Percentiles rank a stretch among this genome's conserved stretches.
Evolutionary conservation across 257 asterid species (phyloP).

Genomic region (Solanum piurae): DNA sequence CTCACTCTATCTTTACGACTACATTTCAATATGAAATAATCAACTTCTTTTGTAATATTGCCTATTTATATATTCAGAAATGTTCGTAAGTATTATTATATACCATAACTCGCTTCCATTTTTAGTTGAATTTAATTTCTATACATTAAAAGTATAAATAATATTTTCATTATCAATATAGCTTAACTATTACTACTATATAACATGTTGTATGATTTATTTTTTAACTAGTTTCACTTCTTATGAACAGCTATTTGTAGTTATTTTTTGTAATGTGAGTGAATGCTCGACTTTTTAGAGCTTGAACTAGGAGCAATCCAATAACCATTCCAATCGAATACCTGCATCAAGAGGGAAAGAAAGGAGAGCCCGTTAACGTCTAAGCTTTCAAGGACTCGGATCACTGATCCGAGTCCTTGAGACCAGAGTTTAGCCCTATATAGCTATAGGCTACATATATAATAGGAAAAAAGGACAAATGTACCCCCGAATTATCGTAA

Average conservation of each 20-base stretch:
- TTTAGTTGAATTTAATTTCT: background rate
- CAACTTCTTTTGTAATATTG: background rate
- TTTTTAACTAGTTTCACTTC: background rate
- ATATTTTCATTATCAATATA: background rate
- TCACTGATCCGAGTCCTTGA: background rate
- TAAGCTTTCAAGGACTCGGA: background rate
- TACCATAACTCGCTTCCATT: background rate
- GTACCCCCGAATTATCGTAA: no score
- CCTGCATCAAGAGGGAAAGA: background rate
- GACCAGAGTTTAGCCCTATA: background rate
- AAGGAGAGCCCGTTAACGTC: background rate
- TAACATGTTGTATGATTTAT: background rate
- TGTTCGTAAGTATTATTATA: background rate
- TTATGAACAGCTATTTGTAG: background rate
- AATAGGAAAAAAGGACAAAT: no score
- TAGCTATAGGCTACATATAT: background rate
- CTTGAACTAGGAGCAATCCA: background rate
- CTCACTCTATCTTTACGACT: rapidly evolving
- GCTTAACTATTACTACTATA: background rate
- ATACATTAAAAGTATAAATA: background rate
- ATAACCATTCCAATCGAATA: background rate
- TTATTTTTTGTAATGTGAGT: background rate
- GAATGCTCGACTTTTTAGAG: background rate
- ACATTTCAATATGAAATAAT: background rate
- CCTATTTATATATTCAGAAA: background rate